These are phyloP conservation scores for Globisporangium cederbergense DNA, from an alignment of 352 stramenopile genomes.

Conservation along the genomic window DNA sequence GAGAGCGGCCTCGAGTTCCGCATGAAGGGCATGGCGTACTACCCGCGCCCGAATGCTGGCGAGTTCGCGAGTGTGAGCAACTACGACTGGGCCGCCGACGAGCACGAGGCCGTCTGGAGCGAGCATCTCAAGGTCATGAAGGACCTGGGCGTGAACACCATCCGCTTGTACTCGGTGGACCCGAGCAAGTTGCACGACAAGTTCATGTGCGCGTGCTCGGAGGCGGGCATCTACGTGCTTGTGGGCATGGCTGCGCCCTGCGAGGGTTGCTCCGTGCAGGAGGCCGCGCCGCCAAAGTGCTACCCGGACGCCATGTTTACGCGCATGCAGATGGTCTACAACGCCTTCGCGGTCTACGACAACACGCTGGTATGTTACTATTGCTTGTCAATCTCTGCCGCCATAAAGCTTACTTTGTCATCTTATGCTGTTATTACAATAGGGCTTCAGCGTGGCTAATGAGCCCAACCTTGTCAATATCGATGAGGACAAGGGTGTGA, in stretches of 20 bases:
- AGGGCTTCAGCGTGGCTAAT: slow-evolving; percentile 37
- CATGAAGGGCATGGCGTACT: slow-evolving; percentile 72
- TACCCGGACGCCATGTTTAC: slow-evolving; percentile 42
- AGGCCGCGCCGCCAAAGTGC: slow-evolving; percentile 34
- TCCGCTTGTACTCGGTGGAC: slow-evolving; percentile 71
- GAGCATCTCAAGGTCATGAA: slow-evolving; percentile 46
- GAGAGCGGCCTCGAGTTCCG: slow-evolving; percentile 50
- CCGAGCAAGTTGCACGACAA: slow-evolving; percentile 56
- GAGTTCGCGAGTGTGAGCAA: slow-evolving; percentile 34
- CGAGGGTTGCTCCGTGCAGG: slow-evolving; percentile 33
- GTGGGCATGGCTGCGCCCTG: slow-evolving; percentile 43
- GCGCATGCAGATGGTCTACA: slow-evolving; percentile 45
- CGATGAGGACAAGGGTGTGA: slow-evolving; percentile 7
- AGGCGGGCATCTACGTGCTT: slow-evolving; percentile 53
- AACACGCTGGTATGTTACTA: slow-evolving; percentile 29
- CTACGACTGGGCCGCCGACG: slow-evolving; percentile 63
- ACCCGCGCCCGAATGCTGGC: slow-evolving; percentile 58
- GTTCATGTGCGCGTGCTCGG: slow-evolving; percentile 69
- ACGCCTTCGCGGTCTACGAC: slow-evolving; percentile 57
- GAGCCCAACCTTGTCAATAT: slow-evolving; percentile 19
- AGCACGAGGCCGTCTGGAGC: slow-evolving; percentile 52
- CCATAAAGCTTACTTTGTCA: neutral
- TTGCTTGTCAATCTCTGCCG: no score
- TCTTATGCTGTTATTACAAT: neutral
- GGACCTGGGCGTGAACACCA: slow-evolving; percentile 56